Percentiles rank a stretch among this genome's conserved stretches.
Evolutionary conservation across 371 early-diverging fungal species (phyloP).

Genomic region (Rhizopus sp.): DNA sequence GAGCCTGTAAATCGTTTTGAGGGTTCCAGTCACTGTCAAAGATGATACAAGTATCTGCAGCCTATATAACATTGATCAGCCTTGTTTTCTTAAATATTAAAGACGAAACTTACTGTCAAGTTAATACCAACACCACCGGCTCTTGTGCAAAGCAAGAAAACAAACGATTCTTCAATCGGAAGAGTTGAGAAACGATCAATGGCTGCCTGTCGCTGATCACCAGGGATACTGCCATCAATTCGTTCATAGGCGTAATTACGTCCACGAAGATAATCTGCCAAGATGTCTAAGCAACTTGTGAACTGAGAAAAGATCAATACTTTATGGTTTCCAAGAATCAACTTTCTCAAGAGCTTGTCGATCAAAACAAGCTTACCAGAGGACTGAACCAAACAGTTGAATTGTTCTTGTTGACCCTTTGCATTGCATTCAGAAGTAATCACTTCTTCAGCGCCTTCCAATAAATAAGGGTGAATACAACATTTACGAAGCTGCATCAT

Average conservation of each 20-base stretch:
- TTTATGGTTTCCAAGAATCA: conserved; percentile 84
- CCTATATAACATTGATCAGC: conserved; percentile 27
- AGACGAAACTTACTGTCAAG: conserved; percentile 53
- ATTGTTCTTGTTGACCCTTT: conserved; percentile 64
- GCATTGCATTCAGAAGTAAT: conserved; percentile 67
- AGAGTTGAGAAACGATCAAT: conserved; percentile 91
- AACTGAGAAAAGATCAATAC: conserved; percentile 97
- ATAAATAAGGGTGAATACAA: conserved; percentile 85
- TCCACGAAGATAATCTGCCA: conserved; percentile 87
- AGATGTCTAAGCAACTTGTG: conserved; percentile 83
- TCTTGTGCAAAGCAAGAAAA: conserved; percentile 85
- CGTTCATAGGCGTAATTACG: conserved; percentile 80
- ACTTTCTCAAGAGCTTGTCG: conserved; percentile 83
- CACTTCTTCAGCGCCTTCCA: conserved; percentile 86
- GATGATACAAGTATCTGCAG: conserved; percentile 95
- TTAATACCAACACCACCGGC: conserved; percentile 97
- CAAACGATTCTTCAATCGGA: conserved; percentile 74
- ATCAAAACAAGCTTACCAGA: conserved; percentile 89
- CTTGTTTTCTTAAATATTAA: not conserved
- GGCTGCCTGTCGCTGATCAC: conserved; percentile 92
- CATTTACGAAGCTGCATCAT: conserved; percentile 88
- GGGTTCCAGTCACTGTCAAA: conserved; percentile 98
- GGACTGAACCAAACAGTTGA: conserved; percentile 77
- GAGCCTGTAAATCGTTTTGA: conserved; percentile 96
- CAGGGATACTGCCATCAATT: conserved; percentile 89